Evolutionary conservation across 78 protist genomes (phyloP).

Genomic region (Dictyostelium brefeldianum): DNA sequence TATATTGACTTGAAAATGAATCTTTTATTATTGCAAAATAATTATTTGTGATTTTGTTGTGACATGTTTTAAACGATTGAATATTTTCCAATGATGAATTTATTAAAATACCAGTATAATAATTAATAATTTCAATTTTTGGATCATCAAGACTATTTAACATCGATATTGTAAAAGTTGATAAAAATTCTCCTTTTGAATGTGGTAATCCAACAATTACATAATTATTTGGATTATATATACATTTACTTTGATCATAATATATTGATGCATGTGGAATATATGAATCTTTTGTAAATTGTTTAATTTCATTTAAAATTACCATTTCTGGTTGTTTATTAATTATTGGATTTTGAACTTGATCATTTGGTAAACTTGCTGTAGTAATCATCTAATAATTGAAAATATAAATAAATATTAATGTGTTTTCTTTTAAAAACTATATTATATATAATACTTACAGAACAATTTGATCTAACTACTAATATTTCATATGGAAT

Average conservation of each 20-base stretch:
- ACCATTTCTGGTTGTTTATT: background rate
- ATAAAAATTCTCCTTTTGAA: background rate
- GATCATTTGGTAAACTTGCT: background rate
- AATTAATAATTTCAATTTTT: background rate
- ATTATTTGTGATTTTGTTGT: background rate
- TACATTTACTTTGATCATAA: background rate
- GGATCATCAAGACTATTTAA: background rate
- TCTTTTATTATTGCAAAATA: background rate
- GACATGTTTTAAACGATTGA: slow-evolving; percentile 7
- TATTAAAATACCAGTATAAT: background rate
- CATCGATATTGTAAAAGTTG: too few relatives aligned
- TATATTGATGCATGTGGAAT: background rate
- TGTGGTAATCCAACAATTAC: background rate
- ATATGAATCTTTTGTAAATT: background rate
- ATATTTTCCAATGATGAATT: background rate
- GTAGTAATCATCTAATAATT: background rate
- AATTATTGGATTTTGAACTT: background rate
- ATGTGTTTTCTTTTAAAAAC: background rate
- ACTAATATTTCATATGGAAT: background rate
- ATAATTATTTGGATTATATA: background rate
- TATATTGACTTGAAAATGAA: background rate
- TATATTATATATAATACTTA: background rate
- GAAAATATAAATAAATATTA: background rate
- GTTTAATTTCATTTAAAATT: background rate
- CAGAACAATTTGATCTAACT: background rate